A percentile compares a stretch with the other conserved stretches of the same genome.
phyloP scores from a whole-genome alignment of 192 early-diverging fungal genomes.

The Phycomyces nitens region DNA sequence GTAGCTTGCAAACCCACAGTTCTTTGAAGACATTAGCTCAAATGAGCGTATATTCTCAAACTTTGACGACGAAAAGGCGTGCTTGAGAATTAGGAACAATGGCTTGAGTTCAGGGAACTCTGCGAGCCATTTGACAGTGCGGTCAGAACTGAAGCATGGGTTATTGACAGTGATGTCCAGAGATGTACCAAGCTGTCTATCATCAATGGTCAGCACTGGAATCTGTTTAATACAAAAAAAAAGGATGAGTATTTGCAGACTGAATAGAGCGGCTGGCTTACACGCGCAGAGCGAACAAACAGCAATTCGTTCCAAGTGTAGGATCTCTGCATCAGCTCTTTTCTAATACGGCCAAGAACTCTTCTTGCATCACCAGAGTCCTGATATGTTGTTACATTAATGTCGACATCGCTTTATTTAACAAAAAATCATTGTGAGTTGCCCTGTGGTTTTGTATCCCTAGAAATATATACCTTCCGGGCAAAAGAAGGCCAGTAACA shows the following conservation, averaged over 20 bases:
- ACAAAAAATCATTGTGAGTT: not conserved
- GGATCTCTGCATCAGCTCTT: not conserved
- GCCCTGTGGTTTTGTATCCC: not conserved
- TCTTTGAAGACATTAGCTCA: constrained; percentile 16
- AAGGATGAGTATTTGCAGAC: not conserved
- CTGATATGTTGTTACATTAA: constrained; percentile 5
- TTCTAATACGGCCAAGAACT: constrained; percentile 1
- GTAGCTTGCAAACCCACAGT: constrained; percentile 24
- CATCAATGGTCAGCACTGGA: constrained; percentile 11
- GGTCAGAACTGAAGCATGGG: constrained; percentile 11
- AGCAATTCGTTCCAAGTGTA: not conserved
- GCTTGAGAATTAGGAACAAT: constrained; percentile 26
- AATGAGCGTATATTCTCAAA: not conserved
- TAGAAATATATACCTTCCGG: constrained; percentile 22
- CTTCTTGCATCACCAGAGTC: not conserved
- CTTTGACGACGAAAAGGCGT: constrained; percentile 14
- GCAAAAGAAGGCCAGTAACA: constrained; percentile 22
- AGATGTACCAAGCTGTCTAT: not conserved
- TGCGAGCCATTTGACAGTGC: constrained; percentile 16
- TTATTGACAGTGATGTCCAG: constrained; percentile 24
- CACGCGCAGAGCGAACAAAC: not conserved
- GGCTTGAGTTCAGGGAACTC: constrained; percentile 24
- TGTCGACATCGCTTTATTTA: constrained; percentile 23
- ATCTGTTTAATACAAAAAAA: constrained; percentile 19
- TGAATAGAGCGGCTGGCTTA: no score